These are phyloP conservation scores for Rhazya stricta DNA, from an alignment of 257 asterid species.

Conservation along the genomic window DNA sequence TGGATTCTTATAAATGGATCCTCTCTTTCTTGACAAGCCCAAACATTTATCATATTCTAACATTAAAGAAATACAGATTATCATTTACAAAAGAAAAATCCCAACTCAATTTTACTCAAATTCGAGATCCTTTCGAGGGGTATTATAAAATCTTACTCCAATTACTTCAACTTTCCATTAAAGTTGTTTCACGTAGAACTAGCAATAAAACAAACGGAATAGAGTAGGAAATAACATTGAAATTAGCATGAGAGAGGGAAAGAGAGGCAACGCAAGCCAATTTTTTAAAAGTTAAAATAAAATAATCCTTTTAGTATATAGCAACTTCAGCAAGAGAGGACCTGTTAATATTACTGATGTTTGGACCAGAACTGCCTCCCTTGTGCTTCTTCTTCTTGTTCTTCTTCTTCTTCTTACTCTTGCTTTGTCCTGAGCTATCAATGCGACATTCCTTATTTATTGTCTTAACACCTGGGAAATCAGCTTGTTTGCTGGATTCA, in stretches of 20 bases:
- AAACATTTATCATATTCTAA: background rate
- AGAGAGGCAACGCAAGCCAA: background rate
- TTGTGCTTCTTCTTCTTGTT: constrained; percentile 56
- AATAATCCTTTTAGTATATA: background rate
- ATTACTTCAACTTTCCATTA: background rate
- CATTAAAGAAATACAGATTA: background rate
- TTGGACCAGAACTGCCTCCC: constrained; percentile 40
- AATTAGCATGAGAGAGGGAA: background rate
- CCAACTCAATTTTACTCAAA: background rate
- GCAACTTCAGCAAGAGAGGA: constrained; percentile 17
- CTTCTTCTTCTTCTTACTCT: constrained; percentile 51
- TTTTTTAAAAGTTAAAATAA: background rate
- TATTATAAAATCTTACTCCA: background rate
- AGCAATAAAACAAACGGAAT: background rate
- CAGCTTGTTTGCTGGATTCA: constrained; percentile 36
- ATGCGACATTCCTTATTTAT: constrained; percentile 30
- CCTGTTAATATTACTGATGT: constrained; percentile 59
- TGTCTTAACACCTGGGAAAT: constrained; percentile 25
- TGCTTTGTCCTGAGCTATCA: constrained; percentile 35
- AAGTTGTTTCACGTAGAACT: background rate
- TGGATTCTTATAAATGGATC: background rate
- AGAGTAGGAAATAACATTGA: background rate
- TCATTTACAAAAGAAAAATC: background rate
- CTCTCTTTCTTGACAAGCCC: background rate
- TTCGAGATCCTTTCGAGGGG: background rate